Conservation (phyloP, 352 stramenopile species). For the Phytopythium montanum region DNA sequence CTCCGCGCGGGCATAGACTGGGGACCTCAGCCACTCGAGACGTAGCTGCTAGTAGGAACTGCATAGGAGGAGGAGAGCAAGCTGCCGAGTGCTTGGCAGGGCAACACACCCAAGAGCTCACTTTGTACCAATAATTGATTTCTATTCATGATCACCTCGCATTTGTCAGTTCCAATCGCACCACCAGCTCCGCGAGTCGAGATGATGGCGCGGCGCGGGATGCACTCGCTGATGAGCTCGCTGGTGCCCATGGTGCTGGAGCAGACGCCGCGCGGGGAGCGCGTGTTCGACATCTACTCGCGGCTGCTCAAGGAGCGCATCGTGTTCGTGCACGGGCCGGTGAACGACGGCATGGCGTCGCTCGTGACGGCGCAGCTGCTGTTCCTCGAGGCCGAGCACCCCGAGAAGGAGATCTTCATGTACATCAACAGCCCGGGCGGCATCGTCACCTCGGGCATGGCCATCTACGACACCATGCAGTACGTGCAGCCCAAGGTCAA, state of each 20-base stretch:
- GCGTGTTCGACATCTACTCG: constrained; percentile 98
- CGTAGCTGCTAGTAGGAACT: not conserved
- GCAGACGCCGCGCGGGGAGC: constrained; percentile 90
- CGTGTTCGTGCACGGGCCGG: constrained; percentile 94
- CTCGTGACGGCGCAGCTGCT: constrained; percentile 87
- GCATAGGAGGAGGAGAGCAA: not conserved
- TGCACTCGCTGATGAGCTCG: constrained; percentile 59
- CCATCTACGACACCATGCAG: constrained; percentile 99
- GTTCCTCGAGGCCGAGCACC: constrained; percentile 96
- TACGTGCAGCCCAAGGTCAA: constrained; percentile 97
- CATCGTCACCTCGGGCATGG: constrained; percentile 95
- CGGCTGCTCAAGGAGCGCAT: constrained; percentile 97
- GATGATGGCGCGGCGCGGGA: constrained; percentile 24
- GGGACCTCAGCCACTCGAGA: not conserved
- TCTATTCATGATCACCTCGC: not conserved
- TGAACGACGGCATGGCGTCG: constrained; percentile 87
- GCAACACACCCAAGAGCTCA: not conserved
- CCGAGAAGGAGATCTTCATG: constrained; percentile 97
- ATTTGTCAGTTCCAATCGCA: not conserved
- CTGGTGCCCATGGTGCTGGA: constrained; percentile 94
- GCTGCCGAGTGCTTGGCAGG: too few relatives aligned
- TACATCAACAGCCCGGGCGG: constrained; percentile 99
- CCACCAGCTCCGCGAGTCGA: not conserved
- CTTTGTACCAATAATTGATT: constrained; percentile 1
- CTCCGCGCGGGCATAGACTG: not conserved